These are phyloP conservation scores for Gastrodia elata DNA, from an alignment of 106 monocot species.

Conservation along the genomic window DNA sequence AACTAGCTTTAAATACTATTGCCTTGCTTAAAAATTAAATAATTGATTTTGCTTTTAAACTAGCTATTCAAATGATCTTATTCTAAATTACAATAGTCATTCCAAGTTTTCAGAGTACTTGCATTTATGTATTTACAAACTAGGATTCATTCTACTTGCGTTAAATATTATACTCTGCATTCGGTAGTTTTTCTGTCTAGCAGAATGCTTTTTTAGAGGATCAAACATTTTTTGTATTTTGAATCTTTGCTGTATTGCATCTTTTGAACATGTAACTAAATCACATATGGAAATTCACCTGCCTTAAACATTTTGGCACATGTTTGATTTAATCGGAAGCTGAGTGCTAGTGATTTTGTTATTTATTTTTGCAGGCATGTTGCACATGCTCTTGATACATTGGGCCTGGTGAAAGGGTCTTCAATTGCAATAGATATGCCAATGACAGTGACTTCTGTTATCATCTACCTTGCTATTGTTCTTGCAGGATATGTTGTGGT, in stretches of 20 bases:
- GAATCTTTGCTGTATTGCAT: neutral
- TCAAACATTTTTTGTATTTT: neutral
- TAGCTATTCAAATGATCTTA: neutral
- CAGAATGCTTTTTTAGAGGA: neutral
- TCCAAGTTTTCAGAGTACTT: neutral
- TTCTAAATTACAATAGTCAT: neutral
- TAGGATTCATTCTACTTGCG: neutral
- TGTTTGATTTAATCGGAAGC: neutral
- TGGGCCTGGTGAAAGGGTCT: conserved; percentile 76
- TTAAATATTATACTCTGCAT: neutral
- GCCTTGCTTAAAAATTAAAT: neutral
- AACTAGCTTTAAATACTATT: too few relatives aligned
- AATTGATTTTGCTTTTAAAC: neutral
- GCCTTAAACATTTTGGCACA: neutral
- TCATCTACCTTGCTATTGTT: conserved; percentile 82
- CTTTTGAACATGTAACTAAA: neutral
- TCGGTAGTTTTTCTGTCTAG: neutral
- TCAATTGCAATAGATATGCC: conserved; percentile 96
- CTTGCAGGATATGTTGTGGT: conserved; percentile 91
- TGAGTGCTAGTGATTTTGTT: conserved; percentile 3
- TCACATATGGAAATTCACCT: neutral
- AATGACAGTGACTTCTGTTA: conserved; percentile 74
- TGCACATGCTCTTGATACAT: conserved; percentile 67
- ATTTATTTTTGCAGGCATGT: conserved; percentile 58
- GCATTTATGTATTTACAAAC: neutral